Evolutionary conservation across 805 yeast genomes (phyloP).

Genomic region (Schizosaccharomyces pombe): DNA sequence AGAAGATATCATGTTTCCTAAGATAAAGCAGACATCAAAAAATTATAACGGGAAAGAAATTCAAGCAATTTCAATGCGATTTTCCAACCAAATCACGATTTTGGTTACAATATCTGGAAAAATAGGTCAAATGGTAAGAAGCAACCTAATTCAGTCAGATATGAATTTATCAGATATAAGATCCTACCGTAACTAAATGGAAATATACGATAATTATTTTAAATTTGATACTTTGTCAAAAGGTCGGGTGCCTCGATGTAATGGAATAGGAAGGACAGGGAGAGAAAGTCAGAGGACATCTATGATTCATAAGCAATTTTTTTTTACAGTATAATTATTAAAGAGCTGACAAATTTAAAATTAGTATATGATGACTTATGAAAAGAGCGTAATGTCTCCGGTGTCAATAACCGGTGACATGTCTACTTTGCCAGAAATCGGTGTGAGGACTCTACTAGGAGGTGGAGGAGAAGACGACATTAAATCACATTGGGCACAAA

Average conservation of each 20-base stretch:
- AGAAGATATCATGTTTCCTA: not conserved
- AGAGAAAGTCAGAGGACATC: not conserved
- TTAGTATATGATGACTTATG: not conserved
- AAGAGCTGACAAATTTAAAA: not conserved
- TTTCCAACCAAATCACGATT: not conserved
- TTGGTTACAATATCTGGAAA: not conserved
- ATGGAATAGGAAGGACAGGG: too few relatives aligned
- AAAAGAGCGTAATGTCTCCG: not conserved
- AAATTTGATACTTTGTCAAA: too few relatives aligned
- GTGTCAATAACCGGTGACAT: not conserved
- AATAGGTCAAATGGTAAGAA: slow-evolving; percentile 3
- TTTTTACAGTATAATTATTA: not conserved
- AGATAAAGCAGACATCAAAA: not conserved
- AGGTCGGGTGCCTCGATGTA: too few relatives aligned
- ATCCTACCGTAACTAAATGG: not conserved
- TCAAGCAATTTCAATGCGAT: not conserved
- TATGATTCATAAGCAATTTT: not conserved
- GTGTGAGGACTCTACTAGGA: not conserved
- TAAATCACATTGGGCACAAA: not conserved
- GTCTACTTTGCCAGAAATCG: not conserved
- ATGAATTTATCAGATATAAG: not conserved
- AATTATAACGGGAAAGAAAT: not conserved
- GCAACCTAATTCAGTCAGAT: not conserved
- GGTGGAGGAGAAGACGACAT: not conserved
- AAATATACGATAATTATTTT: not conserved